Conservation (phyloP, 768 basidiomycete species). For the Gloeostereum incarnatum region DNA sequence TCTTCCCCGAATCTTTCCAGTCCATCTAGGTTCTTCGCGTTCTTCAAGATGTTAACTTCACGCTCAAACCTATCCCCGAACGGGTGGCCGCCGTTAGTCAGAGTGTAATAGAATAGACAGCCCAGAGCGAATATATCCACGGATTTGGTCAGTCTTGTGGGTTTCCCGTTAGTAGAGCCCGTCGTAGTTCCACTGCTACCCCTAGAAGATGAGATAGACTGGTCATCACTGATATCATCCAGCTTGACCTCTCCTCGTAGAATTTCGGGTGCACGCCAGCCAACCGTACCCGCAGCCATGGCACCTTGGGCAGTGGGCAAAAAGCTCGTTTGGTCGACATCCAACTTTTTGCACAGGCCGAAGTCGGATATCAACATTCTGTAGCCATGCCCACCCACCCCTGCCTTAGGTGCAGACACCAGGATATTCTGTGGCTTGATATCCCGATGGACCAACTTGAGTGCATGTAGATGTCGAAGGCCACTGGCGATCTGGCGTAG, state of each 20-base stretch:
- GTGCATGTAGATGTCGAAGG: constrained; percentile 80
- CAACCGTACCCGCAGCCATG: constrained; percentile 87
- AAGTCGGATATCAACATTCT: constrained; percentile 96
- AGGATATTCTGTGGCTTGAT: constrained; percentile 99
- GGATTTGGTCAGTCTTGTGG: constrained; percentile 80
- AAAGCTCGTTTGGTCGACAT: constrained; percentile 94
- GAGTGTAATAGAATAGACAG: constrained; percentile 88
- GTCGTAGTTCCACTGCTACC: constrained; percentile 51
- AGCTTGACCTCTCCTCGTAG: constrained; percentile 89
- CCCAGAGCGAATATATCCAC: constrained; percentile 97
- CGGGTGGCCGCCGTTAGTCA: constrained; percentile 88
- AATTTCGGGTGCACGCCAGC: constrained; percentile 97
- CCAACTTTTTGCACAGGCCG: constrained; percentile 91
- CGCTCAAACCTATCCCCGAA: constrained; percentile 91
- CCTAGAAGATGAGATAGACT: constrained; percentile 50
- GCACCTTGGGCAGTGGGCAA: constrained; percentile 86
- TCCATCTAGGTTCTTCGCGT: constrained; percentile 58
- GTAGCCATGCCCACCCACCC: constrained; percentile 32
- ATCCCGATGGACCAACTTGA: constrained; percentile 96
- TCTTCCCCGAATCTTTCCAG: constrained; percentile 86
- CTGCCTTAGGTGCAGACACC: constrained; percentile 60
- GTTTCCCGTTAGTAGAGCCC: constrained; percentile 30
- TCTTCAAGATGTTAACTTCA: constrained; percentile 89
- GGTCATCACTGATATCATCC: constrained; percentile 65
- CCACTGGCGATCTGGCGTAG: constrained; percentile 83